phyloP scores from a whole-genome alignment of 2,329 filamentous ascomycete genomes.

The Botrytis galanthina region DNA sequence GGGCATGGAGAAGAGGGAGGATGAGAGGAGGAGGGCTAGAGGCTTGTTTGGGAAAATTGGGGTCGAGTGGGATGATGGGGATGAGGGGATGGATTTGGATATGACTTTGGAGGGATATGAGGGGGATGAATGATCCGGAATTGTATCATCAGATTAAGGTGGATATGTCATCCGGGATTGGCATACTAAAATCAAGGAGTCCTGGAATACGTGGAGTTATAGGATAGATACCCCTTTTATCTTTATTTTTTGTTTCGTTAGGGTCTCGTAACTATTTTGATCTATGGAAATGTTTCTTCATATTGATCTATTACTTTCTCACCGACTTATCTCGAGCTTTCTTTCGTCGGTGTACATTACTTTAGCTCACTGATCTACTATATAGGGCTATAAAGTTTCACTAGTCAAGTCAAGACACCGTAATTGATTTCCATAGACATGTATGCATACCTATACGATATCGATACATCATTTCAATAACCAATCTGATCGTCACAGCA shows the following conservation, averaged over 20 bases:
- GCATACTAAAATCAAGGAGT: not conserved
- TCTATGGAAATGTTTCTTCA: not conserved
- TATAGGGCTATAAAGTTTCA: not conserved
- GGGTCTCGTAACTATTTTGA: not conserved
- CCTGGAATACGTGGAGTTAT: not conserved
- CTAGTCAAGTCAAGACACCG: not conserved
- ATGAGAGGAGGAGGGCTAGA: slow-evolving; percentile 41
- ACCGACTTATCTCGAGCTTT: not conserved
- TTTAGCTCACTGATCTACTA: not conserved
- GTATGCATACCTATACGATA: too few species aligned
- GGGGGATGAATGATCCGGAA: not conserved
- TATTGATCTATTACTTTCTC: not conserved
- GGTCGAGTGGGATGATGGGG: slow-evolving; percentile 28
- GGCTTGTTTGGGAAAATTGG: slow-evolving; percentile 42
- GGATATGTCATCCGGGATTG: not conserved
- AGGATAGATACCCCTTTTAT: slow-evolving; percentile 4
- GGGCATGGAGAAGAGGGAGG: slow-evolving; percentile 30
- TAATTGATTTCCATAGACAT: not conserved
- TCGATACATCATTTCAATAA: not conserved
- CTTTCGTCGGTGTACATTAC: not conserved
- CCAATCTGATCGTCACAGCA: not conserved
- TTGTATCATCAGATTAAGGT: not conserved
- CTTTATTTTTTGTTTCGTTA: not conserved
- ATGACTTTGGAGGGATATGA: slow-evolving; percentile 21
- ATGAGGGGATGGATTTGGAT: slow-evolving; percentile 25